Percentiles rank a stretch among this genome's conserved stretches.
Conservation (phyloP, 2,329 filamentous ascomycete genomes). For the Ophiobolus disseminans region DNA sequence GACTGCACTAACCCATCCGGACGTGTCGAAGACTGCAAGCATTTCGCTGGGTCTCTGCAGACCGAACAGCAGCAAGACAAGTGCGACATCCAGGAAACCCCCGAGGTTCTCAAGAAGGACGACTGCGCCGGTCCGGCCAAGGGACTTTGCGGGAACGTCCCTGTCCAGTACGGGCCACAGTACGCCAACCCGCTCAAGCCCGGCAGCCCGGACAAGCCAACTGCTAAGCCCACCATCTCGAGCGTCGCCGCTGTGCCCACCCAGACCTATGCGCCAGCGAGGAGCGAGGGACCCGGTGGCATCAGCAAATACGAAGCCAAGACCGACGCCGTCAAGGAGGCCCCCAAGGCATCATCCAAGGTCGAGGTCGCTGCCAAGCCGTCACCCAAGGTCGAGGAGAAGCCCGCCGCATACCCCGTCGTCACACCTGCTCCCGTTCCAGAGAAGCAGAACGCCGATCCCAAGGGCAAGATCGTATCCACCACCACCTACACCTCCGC, state of each 20-base stretch:
- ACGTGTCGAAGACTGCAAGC: constrained; percentile 72
- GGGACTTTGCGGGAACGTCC: constrained; percentile 71
- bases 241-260: constrained; percentile 38
- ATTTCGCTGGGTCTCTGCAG: constrained; percentile 70
- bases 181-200: constrained; percentile 45
- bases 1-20: constrained; percentile 77
- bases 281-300: constrained; percentile 38
- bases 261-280: constrained; percentile 43
- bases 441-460: constrained; percentile 14
- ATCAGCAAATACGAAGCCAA: constrained; percentile 42
- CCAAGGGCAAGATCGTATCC: constrained; percentile 37
- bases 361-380: constrained; percentile 15
- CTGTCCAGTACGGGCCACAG: constrained; percentile 55
- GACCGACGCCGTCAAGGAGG: constrained; percentile 12
- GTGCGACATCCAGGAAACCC: constrained; percentile 69
- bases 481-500: constrained; percentile 53
- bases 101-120: constrained; percentile 63
- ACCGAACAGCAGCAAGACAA: constrained; percentile 58
- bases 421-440: constrained; percentile 30
- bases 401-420: constrained; percentile 24
- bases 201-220: constrained; percentile 29
- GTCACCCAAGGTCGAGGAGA: constrained; percentile 11
- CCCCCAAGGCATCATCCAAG: constrained; percentile 14
- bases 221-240: constrained; percentile 26
- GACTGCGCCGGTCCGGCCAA: constrained; percentile 63